Conservation (phyloP, 345 rosid species). For the Streptanthus diversifolius region DNA sequence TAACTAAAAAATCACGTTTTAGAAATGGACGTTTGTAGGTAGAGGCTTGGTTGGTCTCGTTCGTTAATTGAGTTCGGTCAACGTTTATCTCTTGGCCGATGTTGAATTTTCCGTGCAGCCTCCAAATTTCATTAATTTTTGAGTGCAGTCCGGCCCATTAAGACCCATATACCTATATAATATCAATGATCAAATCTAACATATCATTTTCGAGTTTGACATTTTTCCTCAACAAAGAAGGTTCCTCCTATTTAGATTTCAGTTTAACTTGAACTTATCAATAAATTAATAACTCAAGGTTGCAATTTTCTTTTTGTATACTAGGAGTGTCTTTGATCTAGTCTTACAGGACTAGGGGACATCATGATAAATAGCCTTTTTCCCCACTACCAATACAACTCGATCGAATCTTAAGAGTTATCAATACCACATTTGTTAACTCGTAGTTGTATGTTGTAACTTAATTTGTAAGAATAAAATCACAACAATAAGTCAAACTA, state of each 20-base stretch:
- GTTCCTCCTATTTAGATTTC: background rate
- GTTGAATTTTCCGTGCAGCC: slow-evolving; percentile 13
- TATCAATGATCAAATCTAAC: background rate
- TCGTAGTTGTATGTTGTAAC: background rate
- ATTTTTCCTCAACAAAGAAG: background rate
- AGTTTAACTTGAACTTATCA: background rate
- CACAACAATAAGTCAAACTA: background rate
- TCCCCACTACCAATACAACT: background rate
- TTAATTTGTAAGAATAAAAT: background rate
- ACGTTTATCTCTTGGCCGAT: background rate
- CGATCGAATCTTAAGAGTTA: background rate
- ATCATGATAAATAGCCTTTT: background rate
- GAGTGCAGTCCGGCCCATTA: background rate
- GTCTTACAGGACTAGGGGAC: background rate
- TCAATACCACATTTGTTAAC: background rate
- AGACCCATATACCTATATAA: background rate
- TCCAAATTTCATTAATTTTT: background rate
- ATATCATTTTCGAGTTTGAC: background rate
- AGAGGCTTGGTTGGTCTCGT: slow-evolving; percentile 21
- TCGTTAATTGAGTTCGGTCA: slow-evolving; percentile 1
- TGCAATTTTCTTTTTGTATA: background rate
- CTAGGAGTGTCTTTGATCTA: background rate
- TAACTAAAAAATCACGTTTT: slow-evolving; percentile 20
- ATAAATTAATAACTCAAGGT: background rate
- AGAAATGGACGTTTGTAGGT: slow-evolving; percentile 29